Evolutionary conservation across 2,329 filamentous ascomycete species (phyloP).

Genomic region (Colletotrichum eremochloae): DNA sequence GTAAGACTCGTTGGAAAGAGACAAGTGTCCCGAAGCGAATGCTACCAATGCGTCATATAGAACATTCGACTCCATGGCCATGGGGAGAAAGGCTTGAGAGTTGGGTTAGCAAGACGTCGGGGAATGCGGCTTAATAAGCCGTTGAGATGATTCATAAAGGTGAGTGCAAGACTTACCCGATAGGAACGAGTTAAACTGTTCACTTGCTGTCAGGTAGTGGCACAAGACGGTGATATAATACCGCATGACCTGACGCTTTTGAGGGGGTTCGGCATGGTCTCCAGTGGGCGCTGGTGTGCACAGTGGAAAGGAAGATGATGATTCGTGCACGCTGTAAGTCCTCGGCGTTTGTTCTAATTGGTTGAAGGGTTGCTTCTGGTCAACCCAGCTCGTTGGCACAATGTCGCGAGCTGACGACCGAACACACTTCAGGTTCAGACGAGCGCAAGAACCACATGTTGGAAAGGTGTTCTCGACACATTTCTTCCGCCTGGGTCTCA

Average conservation of each 20-base stretch:
- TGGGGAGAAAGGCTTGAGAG: constrained; percentile 34
- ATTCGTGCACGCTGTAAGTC: neutral
- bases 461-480: constrained; percentile 42
- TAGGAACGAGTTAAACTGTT: constrained; percentile 38
- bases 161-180: constrained; percentile 13
- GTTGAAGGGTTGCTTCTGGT: constrained; percentile 10
- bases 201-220: constrained; percentile 32
- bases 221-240: constrained; percentile 38
- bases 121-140: fast-evolving
- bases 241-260: constrained; percentile 33
- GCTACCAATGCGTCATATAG: constrained; percentile 40
- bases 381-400: constrained; percentile 36
- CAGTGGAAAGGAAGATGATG: constrained; percentile 2
- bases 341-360: neutral
- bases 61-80: constrained; percentile 42
- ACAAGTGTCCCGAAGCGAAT: constrained; percentile 37
- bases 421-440: constrained; percentile 41
- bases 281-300: neutral
- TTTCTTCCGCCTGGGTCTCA: constrained; percentile 37
- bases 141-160: too few relatives aligned
- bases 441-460: constrained; percentile 37
- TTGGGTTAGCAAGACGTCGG: neutral
- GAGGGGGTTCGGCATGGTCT: constrained; percentile 27
- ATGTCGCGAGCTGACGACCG: constrained; percentile 37
- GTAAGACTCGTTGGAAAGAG: constrained; percentile 29